A percentile compares a stretch with the other conserved stretches of the same genome.
These are phyloP conservation scores for Rhizopogon vesiculosus DNA, from an alignment of 768 basidiomycete species.

Conservation along the genomic window DNA sequence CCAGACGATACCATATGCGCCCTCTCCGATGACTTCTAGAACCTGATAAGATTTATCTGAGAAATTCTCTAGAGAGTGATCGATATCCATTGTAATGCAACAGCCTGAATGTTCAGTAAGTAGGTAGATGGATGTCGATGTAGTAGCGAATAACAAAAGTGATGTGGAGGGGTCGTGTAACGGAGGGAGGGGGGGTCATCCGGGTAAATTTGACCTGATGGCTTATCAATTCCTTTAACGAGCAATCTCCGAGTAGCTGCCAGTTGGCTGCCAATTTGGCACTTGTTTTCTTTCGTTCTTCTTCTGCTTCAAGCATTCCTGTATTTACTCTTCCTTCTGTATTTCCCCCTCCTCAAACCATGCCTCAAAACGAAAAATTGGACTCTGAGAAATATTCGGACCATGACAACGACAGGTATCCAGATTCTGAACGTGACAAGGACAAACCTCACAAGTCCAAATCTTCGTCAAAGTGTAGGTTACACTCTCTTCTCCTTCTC, in stretches of 20 bases:
- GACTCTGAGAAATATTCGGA: conserved; percentile 12
- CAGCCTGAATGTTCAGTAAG: no score
- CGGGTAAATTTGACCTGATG: not conserved
- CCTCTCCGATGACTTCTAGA: conserved; percentile 87
- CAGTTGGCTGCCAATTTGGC: not conserved
- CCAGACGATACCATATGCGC: conserved; percentile 92
- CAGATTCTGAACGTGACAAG: conserved; percentile 10
- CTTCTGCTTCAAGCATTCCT: not conserved
- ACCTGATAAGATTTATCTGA: conserved; percentile 61
- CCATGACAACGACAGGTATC: conserved; percentile 17
- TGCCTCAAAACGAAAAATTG: conserved; percentile 20
- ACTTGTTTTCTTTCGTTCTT: not conserved
- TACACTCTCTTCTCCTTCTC: conserved; percentile 2
- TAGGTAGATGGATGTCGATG: not conserved
- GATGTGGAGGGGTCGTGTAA: not conserved
- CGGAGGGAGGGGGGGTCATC: not conserved
- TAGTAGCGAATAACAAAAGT: not conserved
- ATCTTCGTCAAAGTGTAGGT: conserved; percentile 27
- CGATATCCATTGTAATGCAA: conserved; percentile 16
- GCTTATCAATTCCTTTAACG: conserved; percentile 2
- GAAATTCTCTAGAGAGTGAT: conserved; percentile 38
- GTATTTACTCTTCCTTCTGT: not conserved
- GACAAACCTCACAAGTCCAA: conserved; percentile 16
- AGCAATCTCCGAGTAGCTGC: not conserved
- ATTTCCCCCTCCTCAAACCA: conserved; percentile 2